phyloP scores from a whole-genome alignment of 371 early-diverging fungal genomes.

The Actinomortierella wolfii region DNA sequence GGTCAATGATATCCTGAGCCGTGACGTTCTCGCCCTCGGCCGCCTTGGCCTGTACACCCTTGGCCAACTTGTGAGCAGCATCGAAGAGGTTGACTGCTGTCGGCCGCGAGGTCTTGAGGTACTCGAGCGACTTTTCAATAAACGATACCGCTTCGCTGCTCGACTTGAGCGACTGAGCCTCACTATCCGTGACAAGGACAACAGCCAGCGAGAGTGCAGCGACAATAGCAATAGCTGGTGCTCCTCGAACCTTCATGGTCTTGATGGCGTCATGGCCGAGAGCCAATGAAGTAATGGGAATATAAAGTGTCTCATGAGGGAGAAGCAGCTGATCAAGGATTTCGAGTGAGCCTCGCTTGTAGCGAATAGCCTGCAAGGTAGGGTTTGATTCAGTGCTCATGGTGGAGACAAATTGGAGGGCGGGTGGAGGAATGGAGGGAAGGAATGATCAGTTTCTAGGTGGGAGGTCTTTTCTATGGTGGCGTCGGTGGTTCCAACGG shows the following conservation, averaged over 20 bases:
- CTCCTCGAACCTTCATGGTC: constrained; percentile 92
- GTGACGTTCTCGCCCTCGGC: constrained; percentile 32
- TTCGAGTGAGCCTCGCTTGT: constrained; percentile 66
- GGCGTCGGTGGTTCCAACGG: no score
- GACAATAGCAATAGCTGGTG: constrained; percentile 98
- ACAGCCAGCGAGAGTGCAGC: constrained; percentile 92
- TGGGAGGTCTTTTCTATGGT: neutral
- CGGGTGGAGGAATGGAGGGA: neutral
- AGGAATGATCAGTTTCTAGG: neutral
- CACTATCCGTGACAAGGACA: constrained; percentile 56
- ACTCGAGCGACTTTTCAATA: constrained; percentile 69
- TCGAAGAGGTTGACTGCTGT: constrained; percentile 97
- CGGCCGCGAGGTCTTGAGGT: constrained; percentile 89
- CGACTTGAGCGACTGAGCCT: constrained; percentile 12
- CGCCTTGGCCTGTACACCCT: constrained; percentile 41
- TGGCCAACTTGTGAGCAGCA: constrained; percentile 77
- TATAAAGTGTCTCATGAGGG: constrained; percentile 86
- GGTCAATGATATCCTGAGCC: constrained; percentile 52
- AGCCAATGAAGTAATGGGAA: constrained; percentile 63
- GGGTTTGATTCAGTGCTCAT: constrained; percentile 23
- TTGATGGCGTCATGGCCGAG: constrained; percentile 90
- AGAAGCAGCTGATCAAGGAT: constrained; percentile 93
- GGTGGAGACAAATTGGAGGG: neutral
- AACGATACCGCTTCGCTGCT: constrained; percentile 53
- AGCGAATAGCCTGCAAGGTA: constrained; percentile 81